phyloP scores from a whole-genome alignment of 2,329 filamentous ascomycete genomes.

The Rutstroemia sp. region DNA sequence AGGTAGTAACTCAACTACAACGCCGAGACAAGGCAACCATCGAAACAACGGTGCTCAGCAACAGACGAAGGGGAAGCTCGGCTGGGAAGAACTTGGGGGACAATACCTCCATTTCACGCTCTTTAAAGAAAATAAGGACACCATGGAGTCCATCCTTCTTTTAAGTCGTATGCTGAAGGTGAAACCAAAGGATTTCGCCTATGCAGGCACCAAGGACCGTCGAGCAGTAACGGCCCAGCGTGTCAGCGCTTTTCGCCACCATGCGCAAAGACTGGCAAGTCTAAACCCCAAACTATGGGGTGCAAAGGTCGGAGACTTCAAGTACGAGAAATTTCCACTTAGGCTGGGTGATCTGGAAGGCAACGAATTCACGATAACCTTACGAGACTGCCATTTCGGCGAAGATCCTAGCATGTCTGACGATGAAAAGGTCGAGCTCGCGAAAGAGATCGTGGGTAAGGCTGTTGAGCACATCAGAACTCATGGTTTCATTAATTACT shows the following conservation, averaged over 20 bases:
- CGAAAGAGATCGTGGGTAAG: conserved; percentile 43
- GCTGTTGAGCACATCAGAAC: conserved; percentile 61
- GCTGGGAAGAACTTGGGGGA: conserved; percentile 60
- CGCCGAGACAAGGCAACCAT: conserved; percentile 6
- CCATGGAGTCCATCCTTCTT: conserved; percentile 55
- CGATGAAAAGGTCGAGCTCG: conserved; percentile 38
- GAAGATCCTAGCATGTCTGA: conserved; percentile 39
- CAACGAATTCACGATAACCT: conserved; percentile 88
- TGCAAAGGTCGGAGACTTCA: conserved; percentile 70
- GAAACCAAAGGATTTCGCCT: conserved; percentile 52
- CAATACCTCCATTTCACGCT: conserved; percentile 67
- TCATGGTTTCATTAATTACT: conserved; percentile 94
- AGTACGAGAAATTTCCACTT: conserved; percentile 63
- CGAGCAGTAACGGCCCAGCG: conserved; percentile 63
- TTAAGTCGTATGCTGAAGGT: conserved; percentile 51
- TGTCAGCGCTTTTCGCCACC: conserved; percentile 51
- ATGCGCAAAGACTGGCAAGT: conserved; percentile 54
- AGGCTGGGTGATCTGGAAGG: conserved; percentile 78
- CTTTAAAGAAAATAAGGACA: conserved; percentile 67
- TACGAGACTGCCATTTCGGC: conserved; percentile 71
- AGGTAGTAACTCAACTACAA: conserved; percentile 13
- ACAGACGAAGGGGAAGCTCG: conserved; percentile 35
- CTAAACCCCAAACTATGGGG: conserved; percentile 55
- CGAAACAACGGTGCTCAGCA: conserved; percentile 13
- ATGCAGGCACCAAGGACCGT: conserved; percentile 67